Percentiles rank a stretch among this genome's conserved stretches.
These are phyloP conservation scores for Cinchona pubescens DNA, from an alignment of 257 asterid genomes.

Conservation along the genomic window DNA sequence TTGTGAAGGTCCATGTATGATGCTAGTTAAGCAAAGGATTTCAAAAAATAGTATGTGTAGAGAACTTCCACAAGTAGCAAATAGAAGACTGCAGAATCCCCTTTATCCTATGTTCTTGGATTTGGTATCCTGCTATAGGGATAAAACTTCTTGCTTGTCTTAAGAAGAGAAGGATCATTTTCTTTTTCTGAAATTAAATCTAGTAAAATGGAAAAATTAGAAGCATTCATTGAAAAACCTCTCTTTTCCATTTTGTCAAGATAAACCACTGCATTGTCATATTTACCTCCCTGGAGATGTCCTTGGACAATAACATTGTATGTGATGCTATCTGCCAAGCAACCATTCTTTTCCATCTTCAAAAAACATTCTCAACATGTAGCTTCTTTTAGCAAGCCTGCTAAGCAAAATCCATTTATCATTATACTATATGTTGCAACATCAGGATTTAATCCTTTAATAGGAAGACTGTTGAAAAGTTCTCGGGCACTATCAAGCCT, in stretches of 20 bases:
- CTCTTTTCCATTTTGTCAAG: constrained; percentile 21
- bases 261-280: background rate
- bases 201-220: background rate
- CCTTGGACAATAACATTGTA: constrained; percentile 14
- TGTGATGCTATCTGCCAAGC: background rate
- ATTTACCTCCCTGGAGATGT: background rate
- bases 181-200: background rate
- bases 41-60: no score
- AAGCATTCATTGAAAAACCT: constrained; percentile 6
- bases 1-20: no score
- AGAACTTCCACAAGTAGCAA: no score
- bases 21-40: no score
- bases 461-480: constrained; percentile 7
- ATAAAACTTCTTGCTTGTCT: constrained; percentile 1
- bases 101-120: no score
- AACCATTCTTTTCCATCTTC: constrained; percentile 12
- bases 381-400: constrained; percentile 24
- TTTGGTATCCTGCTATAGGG: no score
- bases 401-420: constrained; percentile 8
- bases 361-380: background rate
- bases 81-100: no score
- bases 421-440: constrained; percentile 17
- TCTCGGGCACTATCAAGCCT: constrained; percentile 5
- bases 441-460: constrained; percentile 15
- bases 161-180: background rate